A percentile compares a stretch with the other conserved stretches of the same genome.
Conservation (phyloP, 305 asterid genomes). For the Fraxinus dipetala region DNA sequence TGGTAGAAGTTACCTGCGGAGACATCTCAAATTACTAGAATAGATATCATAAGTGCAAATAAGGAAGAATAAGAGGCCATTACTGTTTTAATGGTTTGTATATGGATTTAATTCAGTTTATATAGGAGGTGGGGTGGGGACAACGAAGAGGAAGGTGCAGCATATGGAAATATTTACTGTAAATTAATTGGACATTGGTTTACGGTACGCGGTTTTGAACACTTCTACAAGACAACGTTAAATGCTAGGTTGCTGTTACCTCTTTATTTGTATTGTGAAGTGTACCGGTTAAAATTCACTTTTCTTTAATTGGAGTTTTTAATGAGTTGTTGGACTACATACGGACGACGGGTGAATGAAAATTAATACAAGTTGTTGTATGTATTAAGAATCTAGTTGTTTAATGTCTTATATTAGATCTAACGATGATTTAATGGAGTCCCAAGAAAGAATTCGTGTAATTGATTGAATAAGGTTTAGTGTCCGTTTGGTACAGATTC, state of each 20-base stretch:
- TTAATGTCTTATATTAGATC: not conserved
- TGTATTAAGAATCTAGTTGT: not conserved
- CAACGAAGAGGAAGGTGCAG: not conserved
- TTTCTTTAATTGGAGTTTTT: not conserved
- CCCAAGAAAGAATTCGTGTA: too few species aligned
- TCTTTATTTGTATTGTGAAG: not conserved
- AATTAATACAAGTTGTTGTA: not conserved
- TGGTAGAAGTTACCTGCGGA: slow-evolving; percentile 24
- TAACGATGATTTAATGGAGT: not conserved
- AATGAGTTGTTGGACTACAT: not conserved
- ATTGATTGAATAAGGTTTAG: not conserved
- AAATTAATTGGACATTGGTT: not conserved
- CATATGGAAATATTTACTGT: not conserved
- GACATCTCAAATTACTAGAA: not conserved
- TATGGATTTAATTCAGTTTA: not conserved
- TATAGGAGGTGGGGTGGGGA: not conserved
- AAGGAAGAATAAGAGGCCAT: not conserved
- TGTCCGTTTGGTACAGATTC: too few species aligned
- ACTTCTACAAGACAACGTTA: not conserved
- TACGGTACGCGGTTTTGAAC: not conserved
- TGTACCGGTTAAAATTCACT: not conserved
- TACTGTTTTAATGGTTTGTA: not conserved
- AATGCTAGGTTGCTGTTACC: not conserved
- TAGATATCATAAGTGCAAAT: slow-evolving; percentile 3
- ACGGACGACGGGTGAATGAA: slow-evolving; percentile 10